These are phyloP conservation scores for Harrya chromipes DNA, from an alignment of 768 basidiomycete genomes.

Conservation along the genomic window DNA sequence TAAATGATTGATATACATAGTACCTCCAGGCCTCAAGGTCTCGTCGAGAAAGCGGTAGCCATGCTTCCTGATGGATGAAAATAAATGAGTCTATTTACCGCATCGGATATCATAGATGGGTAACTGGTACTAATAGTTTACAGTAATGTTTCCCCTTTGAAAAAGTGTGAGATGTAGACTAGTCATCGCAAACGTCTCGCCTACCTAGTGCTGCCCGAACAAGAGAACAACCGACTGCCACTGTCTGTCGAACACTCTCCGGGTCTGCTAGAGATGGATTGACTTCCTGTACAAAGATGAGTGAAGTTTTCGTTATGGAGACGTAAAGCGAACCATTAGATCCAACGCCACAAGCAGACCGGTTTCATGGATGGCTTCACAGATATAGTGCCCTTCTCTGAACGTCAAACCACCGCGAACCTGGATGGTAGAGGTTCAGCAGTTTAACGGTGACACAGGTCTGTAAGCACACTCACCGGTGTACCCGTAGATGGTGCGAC, in stretches of 20 bases:
- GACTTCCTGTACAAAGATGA: slow-evolving; percentile 64
- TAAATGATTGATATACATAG: no score
- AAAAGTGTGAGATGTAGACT: slow-evolving; percentile 4
- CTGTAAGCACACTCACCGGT: slow-evolving; percentile 48
- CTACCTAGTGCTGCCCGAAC: slow-evolving; percentile 79
- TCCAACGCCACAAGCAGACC: slow-evolving; percentile 90
- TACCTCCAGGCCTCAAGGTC: no score
- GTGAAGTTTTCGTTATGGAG: neutral
- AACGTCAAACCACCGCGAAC: slow-evolving; percentile 95
- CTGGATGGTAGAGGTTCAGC: slow-evolving; percentile 30
- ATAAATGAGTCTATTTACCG: slow-evolving; percentile 1
- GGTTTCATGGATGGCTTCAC: slow-evolving; percentile 89
- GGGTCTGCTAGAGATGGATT: slow-evolving; percentile 89
- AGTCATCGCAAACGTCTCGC: slow-evolving; percentile 20
- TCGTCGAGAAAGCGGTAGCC: no score
- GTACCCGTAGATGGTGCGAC: slow-evolving; percentile 97
- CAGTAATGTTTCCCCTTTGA: slow-evolving; percentile 34
- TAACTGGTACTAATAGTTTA: slow-evolving; percentile 8
- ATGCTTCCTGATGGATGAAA: no score
- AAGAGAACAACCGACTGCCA: slow-evolving; percentile 86
- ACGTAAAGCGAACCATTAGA: slow-evolving; percentile 67
- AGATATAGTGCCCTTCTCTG: slow-evolving; percentile 98
- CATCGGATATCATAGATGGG: slow-evolving; percentile 1
- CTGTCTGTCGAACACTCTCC: slow-evolving; percentile 77
- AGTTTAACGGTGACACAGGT: neutral